Conservation (phyloP, 768 basidiomycete species). For the Hygrophorus pudorinus region DNA sequence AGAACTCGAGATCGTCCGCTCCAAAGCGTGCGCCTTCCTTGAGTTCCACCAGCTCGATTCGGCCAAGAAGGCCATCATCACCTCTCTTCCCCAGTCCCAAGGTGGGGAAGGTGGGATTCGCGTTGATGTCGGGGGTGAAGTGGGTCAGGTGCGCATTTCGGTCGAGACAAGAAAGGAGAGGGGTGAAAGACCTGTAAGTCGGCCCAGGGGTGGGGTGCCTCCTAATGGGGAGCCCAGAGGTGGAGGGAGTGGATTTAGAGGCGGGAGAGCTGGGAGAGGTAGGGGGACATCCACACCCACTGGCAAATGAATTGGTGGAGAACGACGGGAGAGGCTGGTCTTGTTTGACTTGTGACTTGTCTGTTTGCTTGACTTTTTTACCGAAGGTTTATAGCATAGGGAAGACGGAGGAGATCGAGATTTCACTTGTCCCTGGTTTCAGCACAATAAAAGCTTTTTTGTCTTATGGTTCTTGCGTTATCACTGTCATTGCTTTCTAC, state of each 20-base stretch:
- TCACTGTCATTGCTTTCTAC: not conserved
- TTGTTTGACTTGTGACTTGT: not conserved
- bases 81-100: constrained; percentile 50
- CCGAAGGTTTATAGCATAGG: no score
- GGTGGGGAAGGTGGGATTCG: constrained; percentile 90
- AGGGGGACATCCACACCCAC: constrained; percentile 11
- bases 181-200: constrained; percentile 59
- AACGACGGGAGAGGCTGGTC: not conserved
- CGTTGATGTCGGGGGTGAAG: constrained; percentile 54
- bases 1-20: constrained; percentile 81
- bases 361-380: not conserved
- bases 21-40: constrained; percentile 89
- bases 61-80: constrained; percentile 78
- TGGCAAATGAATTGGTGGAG: constrained; percentile 10
- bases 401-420: no score
- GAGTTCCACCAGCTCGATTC: constrained; percentile 73
- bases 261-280: constrained; percentile 21
- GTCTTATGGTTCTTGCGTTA: not conserved
- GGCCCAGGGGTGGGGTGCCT: constrained; percentile 55
- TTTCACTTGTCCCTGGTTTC: not conserved
- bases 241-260: constrained; percentile 28
- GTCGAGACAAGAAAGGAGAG: constrained; percentile 92
- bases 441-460: not conserved
- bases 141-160: constrained; percentile 43
- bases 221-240: constrained; percentile 43